Evolutionary conservation across 1,284 basidiomycete species (phyloP), one percentile per base, ranked within the genome.

Genomic region (Exobasidium rhododendri): DNA sequence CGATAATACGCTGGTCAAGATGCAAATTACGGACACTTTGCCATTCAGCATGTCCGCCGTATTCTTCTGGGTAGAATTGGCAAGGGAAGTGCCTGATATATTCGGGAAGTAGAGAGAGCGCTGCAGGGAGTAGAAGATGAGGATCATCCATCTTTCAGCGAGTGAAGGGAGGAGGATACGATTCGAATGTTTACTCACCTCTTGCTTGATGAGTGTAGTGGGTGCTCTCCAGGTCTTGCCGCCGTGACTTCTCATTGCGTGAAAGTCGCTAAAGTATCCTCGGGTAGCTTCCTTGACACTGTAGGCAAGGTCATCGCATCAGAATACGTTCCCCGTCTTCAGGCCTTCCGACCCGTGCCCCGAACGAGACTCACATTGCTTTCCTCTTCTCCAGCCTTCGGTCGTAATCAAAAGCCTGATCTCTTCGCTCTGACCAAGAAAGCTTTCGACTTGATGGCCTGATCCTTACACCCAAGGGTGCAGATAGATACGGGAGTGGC

Each of bases 141-240:
- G 7, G 30, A 26, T 7, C 28, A 53, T 44, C 17, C 52, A 56
- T 11, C 26, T 2, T 20, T n/a, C 26, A 35, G 1, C 50, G 56
- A 4, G 58, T 51, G 14, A 14, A 56, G 14, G 2, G 3, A 57
- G 54, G 14, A 22, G 2, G 29, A 14, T 28, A 2, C n/a, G 14
- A 47, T 14, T 17, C 46, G 54, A 2, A 56, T 50, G 47, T n/a
- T 6, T 6, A 67, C 67, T 40, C 35, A 40, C 35, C 14, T 77
- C 75, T n/a, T 68, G 50, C 10, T 65, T 64, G 71, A 97, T 92
- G 66, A 97, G 84, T 11, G 91, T 90, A 26, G 85, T 86, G 0
- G 94, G 94, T 13, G 91, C 92, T 59, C 94, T 86, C 93, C 92
- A 98, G 10, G 90, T 89, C 83, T 98, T 98, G 22, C 94, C 94